phyloP scores from a whole-genome alignment of 495 filamentous ascomycete genomes.

The Xylona heveae region DNA sequence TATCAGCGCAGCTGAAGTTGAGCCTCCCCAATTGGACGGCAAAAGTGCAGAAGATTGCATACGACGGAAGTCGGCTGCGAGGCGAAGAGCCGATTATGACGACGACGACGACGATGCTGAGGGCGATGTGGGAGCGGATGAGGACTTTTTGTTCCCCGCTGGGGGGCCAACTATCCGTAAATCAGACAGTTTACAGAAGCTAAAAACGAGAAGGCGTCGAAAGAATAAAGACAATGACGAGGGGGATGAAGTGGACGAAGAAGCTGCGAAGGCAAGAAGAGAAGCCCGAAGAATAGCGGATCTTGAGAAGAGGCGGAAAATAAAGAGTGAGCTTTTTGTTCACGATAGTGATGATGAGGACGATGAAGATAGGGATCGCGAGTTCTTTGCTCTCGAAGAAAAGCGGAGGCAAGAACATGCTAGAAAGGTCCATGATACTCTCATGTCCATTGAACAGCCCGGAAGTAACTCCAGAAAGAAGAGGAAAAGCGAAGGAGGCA shows the following conservation, averaged over 20 bases:
- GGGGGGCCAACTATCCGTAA: constrained; percentile 37
- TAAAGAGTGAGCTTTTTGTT: constrained; percentile 12
- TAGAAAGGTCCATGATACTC: constrained; percentile 1
- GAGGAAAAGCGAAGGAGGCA: neutral
- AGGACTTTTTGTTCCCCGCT: constrained; percentile 52
- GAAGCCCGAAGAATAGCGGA: constrained; percentile 17
- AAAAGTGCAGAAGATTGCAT: constrained; percentile 55
- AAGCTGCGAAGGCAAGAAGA: constrained; percentile 16
- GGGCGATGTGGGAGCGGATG: constrained; percentile 20
- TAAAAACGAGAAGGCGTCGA: constrained; percentile 28
- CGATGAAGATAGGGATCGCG: constrained; percentile 11
- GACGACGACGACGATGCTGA: constrained; percentile 24
- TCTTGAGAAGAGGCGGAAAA: constrained; percentile 18
- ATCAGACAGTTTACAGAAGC: constrained; percentile 22
- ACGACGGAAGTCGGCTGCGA: constrained; percentile 37
- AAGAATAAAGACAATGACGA: constrained; percentile 19
- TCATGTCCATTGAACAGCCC: neutral
- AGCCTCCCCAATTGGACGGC: constrained; percentile 47
- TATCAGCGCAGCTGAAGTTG: constrained; percentile 51
- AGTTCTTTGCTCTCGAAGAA: constrained; percentile 12
- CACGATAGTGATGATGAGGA: constrained; percentile 14
- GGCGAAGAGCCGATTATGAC: constrained; percentile 33
- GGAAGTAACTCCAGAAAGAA: neutral
- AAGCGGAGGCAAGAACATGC: constrained; percentile 5
- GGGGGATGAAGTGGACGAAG: constrained; percentile 22